phyloP scores from a whole-genome alignment of 1,284 basidiomycete species.

The Chalciporus sp. region DNA sequence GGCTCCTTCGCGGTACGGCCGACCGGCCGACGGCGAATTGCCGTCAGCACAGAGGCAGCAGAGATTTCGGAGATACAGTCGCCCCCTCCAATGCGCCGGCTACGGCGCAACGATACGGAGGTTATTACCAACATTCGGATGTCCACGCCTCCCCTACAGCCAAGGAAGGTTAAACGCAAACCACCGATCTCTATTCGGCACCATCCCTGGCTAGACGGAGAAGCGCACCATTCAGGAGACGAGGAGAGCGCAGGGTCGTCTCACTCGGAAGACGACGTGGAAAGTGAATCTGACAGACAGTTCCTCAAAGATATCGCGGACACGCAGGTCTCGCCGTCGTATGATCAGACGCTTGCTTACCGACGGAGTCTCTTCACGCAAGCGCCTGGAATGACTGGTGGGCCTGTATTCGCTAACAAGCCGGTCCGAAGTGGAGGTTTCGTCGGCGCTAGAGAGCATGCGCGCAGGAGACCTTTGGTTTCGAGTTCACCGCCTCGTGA shows the following conservation, averaged over 20 bases:
- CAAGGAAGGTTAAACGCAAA: conserved; percentile 39
- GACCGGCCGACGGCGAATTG: conserved; percentile 36
- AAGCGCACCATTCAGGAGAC: conserved; percentile 79
- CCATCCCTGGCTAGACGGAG: conserved; percentile 63
- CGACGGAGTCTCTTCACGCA: conserved; percentile 73
- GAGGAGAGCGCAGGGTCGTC: conserved; percentile 68
- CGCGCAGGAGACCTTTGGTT: conserved; percentile 35
- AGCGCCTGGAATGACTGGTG: conserved; percentile 44
- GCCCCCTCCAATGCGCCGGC: conserved; percentile 47
- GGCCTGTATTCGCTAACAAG: conserved; percentile 55
- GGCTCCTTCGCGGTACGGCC: conserved; percentile 59
- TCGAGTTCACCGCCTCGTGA: conserved; percentile 63
- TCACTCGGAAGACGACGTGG: conserved; percentile 56
- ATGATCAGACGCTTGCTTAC: conserved; percentile 71
- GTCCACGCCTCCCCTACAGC: conserved; percentile 21
- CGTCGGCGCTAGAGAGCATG: conserved; percentile 26
- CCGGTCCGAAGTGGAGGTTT: conserved; percentile 49
- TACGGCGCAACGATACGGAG: conserved; percentile 38
- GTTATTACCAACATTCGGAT: conserved; percentile 16
- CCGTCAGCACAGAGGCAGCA: conserved; percentile 26
- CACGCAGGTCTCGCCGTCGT: conserved; percentile 77
- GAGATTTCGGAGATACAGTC: conserved; percentile 40
- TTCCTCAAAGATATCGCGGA: conserved; percentile 68
- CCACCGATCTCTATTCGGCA: conserved; percentile 39
- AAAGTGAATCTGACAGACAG: conserved; percentile 67